A percentile compares a stretch with the other conserved stretches of the same genome.
Conservation (phyloP, 1,284 basidiomycete species). For the Meira miltonrushii region DNA sequence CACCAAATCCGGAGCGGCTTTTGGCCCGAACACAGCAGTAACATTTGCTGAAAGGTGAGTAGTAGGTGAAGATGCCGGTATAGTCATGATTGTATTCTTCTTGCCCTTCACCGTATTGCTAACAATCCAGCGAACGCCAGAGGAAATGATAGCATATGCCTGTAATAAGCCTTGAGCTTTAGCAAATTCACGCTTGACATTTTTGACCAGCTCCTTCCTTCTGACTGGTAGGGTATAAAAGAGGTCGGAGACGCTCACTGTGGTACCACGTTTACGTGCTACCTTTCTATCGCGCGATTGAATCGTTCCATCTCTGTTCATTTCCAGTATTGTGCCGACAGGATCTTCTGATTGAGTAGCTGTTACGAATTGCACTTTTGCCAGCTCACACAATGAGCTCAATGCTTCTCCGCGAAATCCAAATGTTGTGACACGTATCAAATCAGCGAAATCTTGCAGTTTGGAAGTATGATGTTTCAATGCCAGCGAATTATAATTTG, state of each 20-base stretch:
- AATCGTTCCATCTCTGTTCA: slow-evolving; percentile 31
- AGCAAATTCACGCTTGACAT: slow-evolving; percentile 81
- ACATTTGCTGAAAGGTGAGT: slow-evolving; percentile 62
- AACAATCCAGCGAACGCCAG: slow-evolving; percentile 69
- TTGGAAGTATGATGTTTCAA: slow-evolving; percentile 95
- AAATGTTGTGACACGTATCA: slow-evolving; percentile 73
- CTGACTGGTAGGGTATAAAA: slow-evolving; percentile 83
- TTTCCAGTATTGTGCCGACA: slow-evolving; percentile 43
- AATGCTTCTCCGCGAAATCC: slow-evolving; percentile 96
- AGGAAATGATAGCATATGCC: slow-evolving; percentile 76
- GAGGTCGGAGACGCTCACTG: slow-evolving; percentile 68
- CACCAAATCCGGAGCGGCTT: slow-evolving; percentile 68
- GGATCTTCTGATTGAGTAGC: slow-evolving; percentile 41
- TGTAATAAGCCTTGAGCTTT: slow-evolving; percentile 76
- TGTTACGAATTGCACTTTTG: slow-evolving; percentile 56
- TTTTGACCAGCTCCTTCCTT: slow-evolving; percentile 83
- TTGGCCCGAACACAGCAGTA: slow-evolving; percentile 77
- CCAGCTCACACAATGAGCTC: slow-evolving; percentile 82
- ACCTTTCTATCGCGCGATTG: slow-evolving; percentile 51
- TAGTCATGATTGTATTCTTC: slow-evolving; percentile 12
- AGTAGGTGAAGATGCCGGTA: slow-evolving; percentile 59
- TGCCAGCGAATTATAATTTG: slow-evolving; percentile 72
- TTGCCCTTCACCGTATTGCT: slow-evolving; percentile 64
- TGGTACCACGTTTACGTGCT: slow-evolving; percentile 82
- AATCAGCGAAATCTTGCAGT: slow-evolving; percentile 69